phyloP scores from a whole-genome alignment of 176 grass and related monocot species.

The Aegilops bicornis region DNA sequence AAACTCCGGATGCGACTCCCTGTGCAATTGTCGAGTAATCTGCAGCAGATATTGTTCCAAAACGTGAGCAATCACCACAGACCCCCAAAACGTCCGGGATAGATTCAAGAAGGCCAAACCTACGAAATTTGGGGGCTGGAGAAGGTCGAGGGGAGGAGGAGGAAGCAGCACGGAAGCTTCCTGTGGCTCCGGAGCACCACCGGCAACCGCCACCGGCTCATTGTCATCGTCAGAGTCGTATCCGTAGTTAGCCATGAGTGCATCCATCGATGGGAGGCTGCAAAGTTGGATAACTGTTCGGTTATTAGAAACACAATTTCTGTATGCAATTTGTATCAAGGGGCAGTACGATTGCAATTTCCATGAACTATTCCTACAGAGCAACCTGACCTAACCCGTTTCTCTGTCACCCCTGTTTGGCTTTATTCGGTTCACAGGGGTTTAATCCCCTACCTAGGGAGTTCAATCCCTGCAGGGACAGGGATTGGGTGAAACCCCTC shows the following conservation, averaged over 20 bases:
- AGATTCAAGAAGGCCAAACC: constrained; percentile 22
- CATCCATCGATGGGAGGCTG: constrained; percentile 45
- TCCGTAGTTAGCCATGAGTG: constrained; percentile 59
- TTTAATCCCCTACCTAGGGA: too few species aligned
- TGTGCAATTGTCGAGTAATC: constrained; percentile 63
- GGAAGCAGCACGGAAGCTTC: constrained; percentile 40
- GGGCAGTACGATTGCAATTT: neutral
- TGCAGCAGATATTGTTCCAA: constrained; percentile 27
- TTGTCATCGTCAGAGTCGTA: constrained; percentile 56
- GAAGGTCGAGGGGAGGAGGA: constrained; percentile 77
- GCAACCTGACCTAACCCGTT: neutral
- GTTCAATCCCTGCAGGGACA: too few species aligned
- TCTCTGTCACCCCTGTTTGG: too few species aligned
- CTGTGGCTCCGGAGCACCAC: neutral
- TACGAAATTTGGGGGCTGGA: constrained; percentile 60
- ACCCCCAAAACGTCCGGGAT: neutral
- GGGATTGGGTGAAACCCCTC: too few species aligned
- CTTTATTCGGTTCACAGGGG: too few species aligned
- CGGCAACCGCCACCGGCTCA: neutral
- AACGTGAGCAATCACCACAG: constrained; percentile 18
- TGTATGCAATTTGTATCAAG: neutral
- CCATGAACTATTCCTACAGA: neutral
- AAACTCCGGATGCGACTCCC: constrained; percentile 79
- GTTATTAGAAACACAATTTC: neutral
- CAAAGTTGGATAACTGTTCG: neutral